Conservation (phyloP, 108 stramenopile genomes). For the Epithemia pelagica region DNA sequence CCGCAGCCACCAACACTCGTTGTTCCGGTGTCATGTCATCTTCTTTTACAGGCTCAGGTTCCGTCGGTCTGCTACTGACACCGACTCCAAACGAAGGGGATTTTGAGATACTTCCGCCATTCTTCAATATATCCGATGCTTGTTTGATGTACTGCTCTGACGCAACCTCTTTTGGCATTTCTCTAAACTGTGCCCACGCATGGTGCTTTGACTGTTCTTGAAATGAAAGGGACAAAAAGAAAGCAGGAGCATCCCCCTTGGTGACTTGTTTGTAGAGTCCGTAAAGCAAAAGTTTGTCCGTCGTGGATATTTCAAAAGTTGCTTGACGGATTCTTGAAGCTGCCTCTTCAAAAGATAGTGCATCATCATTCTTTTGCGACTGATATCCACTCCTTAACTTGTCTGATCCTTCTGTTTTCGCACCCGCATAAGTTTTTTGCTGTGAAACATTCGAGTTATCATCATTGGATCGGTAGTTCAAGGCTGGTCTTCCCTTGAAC, state of each 20-base stretch:
- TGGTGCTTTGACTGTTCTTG: conserved; percentile 60
- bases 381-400: too few species aligned
- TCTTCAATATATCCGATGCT: conserved; percentile 21
- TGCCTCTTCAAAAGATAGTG: not conserved
- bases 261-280: conserved; percentile 86
- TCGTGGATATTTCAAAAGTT: conserved; percentile 38
- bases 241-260: conserved; percentile 50
- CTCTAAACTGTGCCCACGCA: conserved; percentile 58
- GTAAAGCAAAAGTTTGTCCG: conserved; percentile 76
- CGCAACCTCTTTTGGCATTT: conserved; percentile 35
- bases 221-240: conserved; percentile 21
- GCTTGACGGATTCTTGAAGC: not conserved
- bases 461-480: too few species aligned
- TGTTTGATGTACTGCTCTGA: conserved; percentile 64
- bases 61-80: conserved; percentile 6
- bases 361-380: not conserved
- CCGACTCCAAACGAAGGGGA: conserved; percentile 2
- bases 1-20: conserved; percentile 43
- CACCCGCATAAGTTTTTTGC: too few species aligned
- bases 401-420: too few species aligned
- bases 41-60: conserved; percentile 16
- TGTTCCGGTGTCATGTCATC: conserved; percentile 1
- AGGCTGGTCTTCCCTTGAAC: not conserved
- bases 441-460: too few species aligned
- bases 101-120: not conserved